phyloP scores from a whole-genome alignment of 768 basidiomycete genomes.

The Termitomyces sp. region DNA sequence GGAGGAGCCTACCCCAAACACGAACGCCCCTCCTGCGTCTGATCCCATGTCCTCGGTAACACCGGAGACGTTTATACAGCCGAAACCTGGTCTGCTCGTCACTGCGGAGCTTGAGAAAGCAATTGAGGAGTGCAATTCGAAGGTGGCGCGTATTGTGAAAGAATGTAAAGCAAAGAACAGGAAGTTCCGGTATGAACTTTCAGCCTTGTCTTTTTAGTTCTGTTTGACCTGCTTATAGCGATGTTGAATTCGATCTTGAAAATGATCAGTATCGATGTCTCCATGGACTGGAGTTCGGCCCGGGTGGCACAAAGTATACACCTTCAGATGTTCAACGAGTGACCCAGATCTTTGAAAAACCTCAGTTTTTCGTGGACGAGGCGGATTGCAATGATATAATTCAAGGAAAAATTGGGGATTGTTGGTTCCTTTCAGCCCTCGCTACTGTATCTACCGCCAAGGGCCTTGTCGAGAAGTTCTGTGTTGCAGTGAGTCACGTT shows the following conservation, averaged over 20 bases:
- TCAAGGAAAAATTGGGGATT: slow-evolving; percentile 51
- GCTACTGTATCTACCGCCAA: slow-evolving; percentile 45
- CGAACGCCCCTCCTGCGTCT: background rate
- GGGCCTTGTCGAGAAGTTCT: slow-evolving; percentile 49
- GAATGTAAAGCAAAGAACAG: slow-evolving; percentile 44
- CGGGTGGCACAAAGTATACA: slow-evolving; percentile 16
- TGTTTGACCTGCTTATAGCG: slow-evolving; percentile 27
- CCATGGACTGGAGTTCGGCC: slow-evolving; percentile 29
- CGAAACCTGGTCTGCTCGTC: slow-evolving; percentile 41
- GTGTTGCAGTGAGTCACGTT: slow-evolving; percentile 31
- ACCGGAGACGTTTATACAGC: slow-evolving; percentile 25
- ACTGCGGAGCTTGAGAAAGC: slow-evolving; percentile 48
- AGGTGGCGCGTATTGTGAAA: slow-evolving; percentile 41
- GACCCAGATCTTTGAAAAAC: slow-evolving; percentile 50
- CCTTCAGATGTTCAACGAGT: slow-evolving; percentile 42
- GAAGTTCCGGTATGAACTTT: slow-evolving; percentile 39
- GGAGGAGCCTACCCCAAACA: background rate
- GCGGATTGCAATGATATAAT: slow-evolving; percentile 44
- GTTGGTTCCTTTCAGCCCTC: slow-evolving; percentile 54
- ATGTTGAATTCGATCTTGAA: slow-evolving; percentile 56
- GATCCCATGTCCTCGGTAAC: background rate
- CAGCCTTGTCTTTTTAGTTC: background rate
- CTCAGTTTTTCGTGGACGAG: slow-evolving; percentile 46
- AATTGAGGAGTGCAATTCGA: slow-evolving; percentile 40
- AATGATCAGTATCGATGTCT: slow-evolving; percentile 48